Conservation (phyloP, 2,329 filamentous ascomycete species). For the Alternaria brassicicola region DNA sequence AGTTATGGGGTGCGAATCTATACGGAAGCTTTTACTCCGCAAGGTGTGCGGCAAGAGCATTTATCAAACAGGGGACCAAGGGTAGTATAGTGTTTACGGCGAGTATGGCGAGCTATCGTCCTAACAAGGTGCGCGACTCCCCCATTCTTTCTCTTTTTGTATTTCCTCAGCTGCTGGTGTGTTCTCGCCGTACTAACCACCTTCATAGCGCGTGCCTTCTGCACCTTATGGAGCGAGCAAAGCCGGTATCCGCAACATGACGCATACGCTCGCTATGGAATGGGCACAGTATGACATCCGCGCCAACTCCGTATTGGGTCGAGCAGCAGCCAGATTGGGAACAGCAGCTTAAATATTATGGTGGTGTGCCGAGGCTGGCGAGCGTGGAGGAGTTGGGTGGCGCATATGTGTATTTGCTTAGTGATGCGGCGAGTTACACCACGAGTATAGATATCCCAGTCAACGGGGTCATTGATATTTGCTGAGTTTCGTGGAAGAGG, state of each 20-base stretch:
- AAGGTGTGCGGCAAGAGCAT: slow-evolving; percentile 51
- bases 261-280: slow-evolving; percentile 51
- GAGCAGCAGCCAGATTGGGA: slow-evolving; percentile 62
- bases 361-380: slow-evolving; percentile 62
- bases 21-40: slow-evolving; percentile 56
- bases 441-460: slow-evolving; percentile 59
- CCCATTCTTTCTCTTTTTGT: not conserved
- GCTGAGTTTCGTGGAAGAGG: slow-evolving; percentile 9
- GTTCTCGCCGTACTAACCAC: not conserved
- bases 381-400: slow-evolving; percentile 61
- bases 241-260: slow-evolving; percentile 54
- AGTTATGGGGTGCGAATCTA: slow-evolving; percentile 54
- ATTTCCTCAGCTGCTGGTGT: not conserved
- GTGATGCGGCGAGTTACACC: slow-evolving; percentile 59
- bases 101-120: slow-evolving; percentile 56
- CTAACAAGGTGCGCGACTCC: slow-evolving; percentile 47
- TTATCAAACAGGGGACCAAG: slow-evolving; percentile 54
- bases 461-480: slow-evolving; percentile 42
- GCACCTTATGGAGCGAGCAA: slow-evolving; percentile 54
- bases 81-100: slow-evolving; percentile 57
- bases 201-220: slow-evolving; percentile 41
- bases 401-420: slow-evolving; percentile 64
- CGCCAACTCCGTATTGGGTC: slow-evolving; percentile 53
- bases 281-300: slow-evolving; percentile 49
- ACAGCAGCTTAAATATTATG: slow-evolving; percentile 63